phyloP scores from a whole-genome alignment of 768 basidiomycete genomes.

The Thelephora ganbajun region DNA sequence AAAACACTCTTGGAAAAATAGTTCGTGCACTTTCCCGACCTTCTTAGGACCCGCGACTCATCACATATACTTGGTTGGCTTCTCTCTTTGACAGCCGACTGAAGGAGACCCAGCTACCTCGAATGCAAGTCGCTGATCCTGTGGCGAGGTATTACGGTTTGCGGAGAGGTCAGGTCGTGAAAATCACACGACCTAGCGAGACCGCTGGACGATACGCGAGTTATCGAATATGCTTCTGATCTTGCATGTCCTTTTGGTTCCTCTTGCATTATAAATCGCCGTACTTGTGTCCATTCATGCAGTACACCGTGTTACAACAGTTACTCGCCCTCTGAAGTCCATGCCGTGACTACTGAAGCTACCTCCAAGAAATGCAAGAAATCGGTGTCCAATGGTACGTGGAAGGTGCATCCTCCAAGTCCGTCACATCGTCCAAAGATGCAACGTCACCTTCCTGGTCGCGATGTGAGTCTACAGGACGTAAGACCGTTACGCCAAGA shows the following conservation, averaged over 20 bases:
- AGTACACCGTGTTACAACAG: too few species aligned
- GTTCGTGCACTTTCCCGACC: slow-evolving; percentile 32
- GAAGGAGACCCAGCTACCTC: slow-evolving; percentile 94
- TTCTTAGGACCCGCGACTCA: slow-evolving; percentile 2
- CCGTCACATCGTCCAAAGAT: too few species aligned
- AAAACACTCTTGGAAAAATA: slow-evolving; percentile 79
- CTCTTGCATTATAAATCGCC: too few species aligned
- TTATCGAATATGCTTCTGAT: slow-evolving; percentile 80
- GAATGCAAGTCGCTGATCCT: slow-evolving; percentile 91
- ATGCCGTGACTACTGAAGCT: too few species aligned
- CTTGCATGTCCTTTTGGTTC: too few species aligned
- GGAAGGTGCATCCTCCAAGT: too few species aligned
- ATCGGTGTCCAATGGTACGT: too few species aligned
- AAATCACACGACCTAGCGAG: slow-evolving; percentile 94
- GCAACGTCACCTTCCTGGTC: too few species aligned
- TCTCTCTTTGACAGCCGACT: slow-evolving; percentile 52
- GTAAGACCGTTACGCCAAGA: not conserved
- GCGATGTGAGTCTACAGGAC: too few species aligned
- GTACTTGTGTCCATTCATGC: too few species aligned
- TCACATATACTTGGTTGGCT: slow-evolving; percentile 2
- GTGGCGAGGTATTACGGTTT: slow-evolving; percentile 99
- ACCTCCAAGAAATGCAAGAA: too few species aligned
- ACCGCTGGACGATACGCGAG: slow-evolving; percentile 90
- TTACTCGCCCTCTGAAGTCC: too few species aligned
- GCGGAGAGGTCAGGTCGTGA: slow-evolving; percentile 90